phyloP scores from a whole-genome alignment of 225 moss, liverwort and hornwort genomes.

The Neckera pumila region DNA sequence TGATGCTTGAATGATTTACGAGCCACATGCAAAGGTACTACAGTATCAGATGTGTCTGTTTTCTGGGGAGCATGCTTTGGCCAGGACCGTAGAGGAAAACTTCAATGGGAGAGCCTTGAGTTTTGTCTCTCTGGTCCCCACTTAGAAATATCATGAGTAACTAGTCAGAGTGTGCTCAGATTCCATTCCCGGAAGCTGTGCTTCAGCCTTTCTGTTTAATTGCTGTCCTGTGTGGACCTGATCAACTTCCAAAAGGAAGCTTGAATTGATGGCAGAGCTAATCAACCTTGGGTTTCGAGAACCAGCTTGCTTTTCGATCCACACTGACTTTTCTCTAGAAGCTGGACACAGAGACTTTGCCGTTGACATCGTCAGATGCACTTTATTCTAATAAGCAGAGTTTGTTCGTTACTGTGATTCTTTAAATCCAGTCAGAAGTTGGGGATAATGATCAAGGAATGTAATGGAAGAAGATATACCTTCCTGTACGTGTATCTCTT shows the following conservation, averaged over 20 bases:
- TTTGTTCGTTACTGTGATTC: neutral
- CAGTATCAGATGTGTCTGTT: neutral
- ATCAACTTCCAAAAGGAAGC: neutral
- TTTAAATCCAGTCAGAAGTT: neutral
- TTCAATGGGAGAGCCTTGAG: neutral
- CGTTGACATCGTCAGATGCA: slow-evolving; percentile 1
- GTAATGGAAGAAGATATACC: neutral
- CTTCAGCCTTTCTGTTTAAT: neutral
- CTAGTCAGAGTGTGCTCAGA: neutral
- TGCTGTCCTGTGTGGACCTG: neutral
- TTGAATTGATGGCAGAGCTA: neutral
- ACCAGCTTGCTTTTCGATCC: neutral
- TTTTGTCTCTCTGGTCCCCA: neutral
- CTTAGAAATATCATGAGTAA: neutral
- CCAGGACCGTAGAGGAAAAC: neutral
- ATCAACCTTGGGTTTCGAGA: neutral
- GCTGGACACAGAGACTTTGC: neutral
- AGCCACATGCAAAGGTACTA: neutral
- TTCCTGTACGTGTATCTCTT: neutral
- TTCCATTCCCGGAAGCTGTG: neutral
- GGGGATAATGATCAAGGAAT: neutral
- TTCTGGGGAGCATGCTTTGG: neutral
- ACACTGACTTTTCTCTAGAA: neutral
- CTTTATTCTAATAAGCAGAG: neutral
- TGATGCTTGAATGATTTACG: neutral